Base-by-base conservation (phyloP, 106 monocot species). In the Narthecium ossifragum region DNA sequence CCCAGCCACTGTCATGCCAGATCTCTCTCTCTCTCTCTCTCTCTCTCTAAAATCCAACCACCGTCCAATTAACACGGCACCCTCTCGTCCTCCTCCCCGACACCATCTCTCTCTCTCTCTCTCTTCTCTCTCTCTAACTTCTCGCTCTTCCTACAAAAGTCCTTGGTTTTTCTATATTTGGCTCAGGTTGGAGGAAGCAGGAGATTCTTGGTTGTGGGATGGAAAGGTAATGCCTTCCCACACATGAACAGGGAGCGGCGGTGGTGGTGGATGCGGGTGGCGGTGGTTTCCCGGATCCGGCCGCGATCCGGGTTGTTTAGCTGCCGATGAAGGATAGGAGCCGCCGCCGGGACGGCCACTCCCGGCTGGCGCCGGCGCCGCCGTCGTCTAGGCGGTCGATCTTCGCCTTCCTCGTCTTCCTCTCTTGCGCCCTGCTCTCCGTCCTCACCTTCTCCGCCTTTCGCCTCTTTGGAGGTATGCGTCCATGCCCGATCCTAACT, bases 371-470 rank as follows among this genome's bases (percentile, higher is more conserved):
- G 43, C 18, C 18, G 43, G 43, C 4, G 0, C 5, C 43, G 0
- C 43, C 1, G 12, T 1, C 14, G 18, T 18, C 43, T 13, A 43
- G 14, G 43, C 6, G 14, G 14, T 43, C 14, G 43, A 43, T 43
- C 43, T 58, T 56, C 40, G 49, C 26, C 22, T 9, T 65, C 2
- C 31, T 57, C 18, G 72, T 57, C 25, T 48, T 72, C 25, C 28
- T 72, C 22, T 64, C 57, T 58, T 64, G 64, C 48, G 48, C 28
- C 37, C 47, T 72, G n/a, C 46, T 64, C 38, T 57, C 64, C 23
- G 27, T 48, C 45, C 34, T 72, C 49, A 39, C 64, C 39, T 72
- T 72, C 72, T 72, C 72, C 50, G 39, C 72, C 21, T 64, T 72
- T 64, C 57, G 64, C 11, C 47, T 72, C 46, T 72, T 64, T 33